Base-by-base conservation (phyloP, 768 basidiomycete genomes). In the Naematelia aurantialba region DNA sequence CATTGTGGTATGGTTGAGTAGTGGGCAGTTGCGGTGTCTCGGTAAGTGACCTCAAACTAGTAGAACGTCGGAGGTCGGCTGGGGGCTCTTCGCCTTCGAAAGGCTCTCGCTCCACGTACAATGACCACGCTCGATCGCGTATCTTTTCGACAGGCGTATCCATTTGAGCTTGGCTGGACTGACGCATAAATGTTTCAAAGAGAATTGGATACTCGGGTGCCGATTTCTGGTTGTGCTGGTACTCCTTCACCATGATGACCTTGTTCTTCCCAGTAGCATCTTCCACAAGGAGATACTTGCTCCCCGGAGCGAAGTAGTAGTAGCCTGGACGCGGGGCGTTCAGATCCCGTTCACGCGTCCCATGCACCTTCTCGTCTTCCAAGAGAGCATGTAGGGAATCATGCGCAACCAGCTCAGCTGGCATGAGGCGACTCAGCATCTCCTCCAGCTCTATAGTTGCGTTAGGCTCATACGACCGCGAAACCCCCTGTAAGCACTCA, bases 331-430 rank as follows among this genome's bases (percentile, higher is more conserved):
- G 85, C 62, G 84, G 89, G 62, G 92, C 89, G 19, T 84, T 86
- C 0, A 90, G 87, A 78, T 99, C 96, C 47, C 94, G 89, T 79
- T 99, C 96, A 17, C 85, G 86, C 1, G 85, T 88, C 47, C 96
- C 96, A 63, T 90, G 85, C 44, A 89, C 76, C 61, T 85, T 86
- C 74, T 98, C 96, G 19, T 87, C 86, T 67, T 89, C 85, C 27
- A 82, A 79, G 12, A 81, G 78, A 25, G 77, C 70, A 0, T 79
- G 79, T 24, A 82, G 77, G 4, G 78, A 71, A 34, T 73, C 61
- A 22, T 64, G 52, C n/a, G 62, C 58, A 26, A 52, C 60, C 52
- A 55, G 64, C 46, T 64, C 67, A 45, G 56, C 39, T 45, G 76
- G 69, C 0, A 67, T 57, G 13, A 62, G 58, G 3, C 47, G 52